Conservation (phyloP, 305 asterid genomes). For the Fraxinus baroniana region DNA sequence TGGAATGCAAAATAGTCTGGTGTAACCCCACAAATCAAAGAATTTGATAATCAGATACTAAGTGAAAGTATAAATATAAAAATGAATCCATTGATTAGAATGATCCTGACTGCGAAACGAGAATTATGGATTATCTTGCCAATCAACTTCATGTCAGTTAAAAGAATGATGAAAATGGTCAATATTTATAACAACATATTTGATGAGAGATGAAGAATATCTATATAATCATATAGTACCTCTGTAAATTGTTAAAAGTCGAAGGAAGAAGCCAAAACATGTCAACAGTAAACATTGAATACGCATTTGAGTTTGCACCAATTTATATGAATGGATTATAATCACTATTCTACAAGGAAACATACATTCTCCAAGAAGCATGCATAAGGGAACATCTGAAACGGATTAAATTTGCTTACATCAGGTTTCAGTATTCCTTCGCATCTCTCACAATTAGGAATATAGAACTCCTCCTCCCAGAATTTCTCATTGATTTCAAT, state of each 20-base stretch:
- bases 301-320: background rate
- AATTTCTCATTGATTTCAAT: slow-evolving; percentile 94
- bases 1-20: background rate
- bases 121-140: background rate
- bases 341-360: background rate
- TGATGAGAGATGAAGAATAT: background rate
- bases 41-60: background rate
- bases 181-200: background rate
- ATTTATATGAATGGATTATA: background rate
- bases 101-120: background rate
- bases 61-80: background rate
- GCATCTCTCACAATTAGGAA: slow-evolving; percentile 74
- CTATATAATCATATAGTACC: background rate
- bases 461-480: slow-evolving; percentile 90
- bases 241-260: background rate
- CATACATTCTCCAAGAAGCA: background rate
- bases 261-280: background rate
- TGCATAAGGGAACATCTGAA: background rate
- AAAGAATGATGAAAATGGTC: background rate
- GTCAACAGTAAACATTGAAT: background rate
- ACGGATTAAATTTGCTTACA: slow-evolving; percentile 46
- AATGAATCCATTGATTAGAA: background rate
- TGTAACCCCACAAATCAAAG: background rate
- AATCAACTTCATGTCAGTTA: background rate
- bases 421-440: slow-evolving; percentile 85